These are phyloP conservation scores for Cladosporium colombiae DNA, from an alignment of 2,329 filamentous ascomycete genomes.

Conservation along the genomic window DNA sequence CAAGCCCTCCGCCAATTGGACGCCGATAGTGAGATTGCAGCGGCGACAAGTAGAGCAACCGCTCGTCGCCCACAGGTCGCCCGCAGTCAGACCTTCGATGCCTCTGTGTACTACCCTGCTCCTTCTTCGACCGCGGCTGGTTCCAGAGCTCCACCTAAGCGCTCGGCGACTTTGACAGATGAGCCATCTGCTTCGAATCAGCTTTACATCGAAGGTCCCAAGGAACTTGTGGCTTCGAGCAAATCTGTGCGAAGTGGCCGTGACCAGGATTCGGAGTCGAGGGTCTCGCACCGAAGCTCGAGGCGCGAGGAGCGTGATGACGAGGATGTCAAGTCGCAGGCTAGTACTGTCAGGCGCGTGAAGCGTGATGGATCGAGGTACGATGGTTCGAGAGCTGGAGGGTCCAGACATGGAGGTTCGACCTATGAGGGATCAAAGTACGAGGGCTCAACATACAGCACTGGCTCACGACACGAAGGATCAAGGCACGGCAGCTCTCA, in stretches of 20 bases:
- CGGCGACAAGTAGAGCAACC: slow-evolving; percentile 29
- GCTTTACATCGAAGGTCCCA: slow-evolving; percentile 12
- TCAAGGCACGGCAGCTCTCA: slow-evolving; percentile 3
- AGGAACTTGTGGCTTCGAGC: slow-evolving; percentile 2
- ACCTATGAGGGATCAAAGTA: neutral
- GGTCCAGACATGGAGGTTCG: slow-evolving; percentile 10
- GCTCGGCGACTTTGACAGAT: slow-evolving; percentile 13
- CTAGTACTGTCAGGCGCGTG: slow-evolving; percentile 16
- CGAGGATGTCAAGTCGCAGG: slow-evolving; percentile 11
- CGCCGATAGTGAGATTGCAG: slow-evolving; percentile 30
- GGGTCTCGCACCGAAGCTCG: slow-evolving; percentile 7
- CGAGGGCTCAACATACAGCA: neutral
- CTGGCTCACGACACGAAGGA: neutral
- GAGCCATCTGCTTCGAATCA: slow-evolving; percentile 1
- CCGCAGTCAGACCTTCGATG: slow-evolving; percentile 32
- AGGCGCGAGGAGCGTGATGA: neutral
- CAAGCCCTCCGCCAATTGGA: slow-evolving; percentile 21
- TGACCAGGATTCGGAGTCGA: slow-evolving; percentile 33
- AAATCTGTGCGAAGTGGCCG: slow-evolving; percentile 28
- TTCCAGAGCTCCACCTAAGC: slow-evolving; percentile 9
- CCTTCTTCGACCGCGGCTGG: slow-evolving; percentile 6
- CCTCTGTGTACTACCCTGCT: slow-evolving; percentile 27
- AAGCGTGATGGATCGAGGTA: neutral
- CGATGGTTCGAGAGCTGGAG: slow-evolving; percentile 7
- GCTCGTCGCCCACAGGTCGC: slow-evolving; percentile 26